phyloP scores from a whole-genome alignment of 768 basidiomycete genomes.

The Termitomyces sp. region DNA sequence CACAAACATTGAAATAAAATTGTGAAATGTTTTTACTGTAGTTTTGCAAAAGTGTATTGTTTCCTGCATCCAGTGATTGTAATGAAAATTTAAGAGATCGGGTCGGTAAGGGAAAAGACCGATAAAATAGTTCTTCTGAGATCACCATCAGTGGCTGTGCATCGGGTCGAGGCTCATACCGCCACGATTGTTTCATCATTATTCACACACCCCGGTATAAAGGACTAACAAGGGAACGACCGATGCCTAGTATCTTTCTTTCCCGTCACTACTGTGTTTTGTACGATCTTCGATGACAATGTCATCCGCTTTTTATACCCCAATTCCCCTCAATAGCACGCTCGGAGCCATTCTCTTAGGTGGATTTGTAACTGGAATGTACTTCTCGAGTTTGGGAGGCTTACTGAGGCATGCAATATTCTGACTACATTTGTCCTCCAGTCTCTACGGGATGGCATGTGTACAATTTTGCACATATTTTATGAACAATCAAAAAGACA shows the following conservation, averaged over 20 bases:
- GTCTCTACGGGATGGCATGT: constrained; percentile 6
- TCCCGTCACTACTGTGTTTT: neutral
- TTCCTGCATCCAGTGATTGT: too few relatives aligned
- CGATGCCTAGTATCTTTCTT: neutral
- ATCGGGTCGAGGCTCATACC: too few relatives aligned
- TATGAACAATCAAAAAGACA: neutral
- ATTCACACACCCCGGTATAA: too few relatives aligned
- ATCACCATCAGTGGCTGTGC: too few relatives aligned
- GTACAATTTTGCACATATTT: constrained; percentile 1
- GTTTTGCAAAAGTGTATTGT: too few relatives aligned
- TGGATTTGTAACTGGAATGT: neutral
- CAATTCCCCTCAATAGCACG: neutral
- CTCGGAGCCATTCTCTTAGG: neutral
- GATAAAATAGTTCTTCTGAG: too few relatives aligned
- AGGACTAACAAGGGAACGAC: too few relatives aligned
- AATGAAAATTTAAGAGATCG: too few relatives aligned
- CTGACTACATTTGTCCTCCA: neutral
- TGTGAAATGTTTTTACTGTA: too few relatives aligned
- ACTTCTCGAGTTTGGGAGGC: neutral
- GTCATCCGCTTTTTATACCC: neutral
- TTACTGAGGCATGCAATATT: neutral
- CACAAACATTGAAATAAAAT: too few relatives aligned
- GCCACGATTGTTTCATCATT: too few relatives aligned
- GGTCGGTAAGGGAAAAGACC: too few relatives aligned
- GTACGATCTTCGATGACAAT: neutral